phyloP scores from a whole-genome alignment of 352 stramenopile species.

The Phytophthora ramorum region DNA sequence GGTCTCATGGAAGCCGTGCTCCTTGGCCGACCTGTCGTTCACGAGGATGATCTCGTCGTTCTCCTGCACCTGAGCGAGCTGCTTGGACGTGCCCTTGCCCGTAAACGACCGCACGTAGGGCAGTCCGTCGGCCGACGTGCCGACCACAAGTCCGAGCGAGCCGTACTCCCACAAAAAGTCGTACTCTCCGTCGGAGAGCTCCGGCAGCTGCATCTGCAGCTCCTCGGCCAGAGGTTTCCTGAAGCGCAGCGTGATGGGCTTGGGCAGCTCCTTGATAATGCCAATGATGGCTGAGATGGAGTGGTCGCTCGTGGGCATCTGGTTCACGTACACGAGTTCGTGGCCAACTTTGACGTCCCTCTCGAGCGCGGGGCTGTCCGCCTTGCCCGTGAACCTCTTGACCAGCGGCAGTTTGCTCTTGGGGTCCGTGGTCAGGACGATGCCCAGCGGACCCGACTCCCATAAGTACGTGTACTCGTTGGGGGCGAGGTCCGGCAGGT shows the following conservation, averaged over 20 bases:
- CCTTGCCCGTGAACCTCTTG: conserved; percentile 76
- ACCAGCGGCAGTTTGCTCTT: conserved; percentile 79
- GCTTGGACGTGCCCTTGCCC: conserved; percentile 76
- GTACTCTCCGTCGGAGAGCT: conserved; percentile 72
- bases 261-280: conserved; percentile 79
- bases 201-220: conserved; percentile 56
- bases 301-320: conserved; percentile 73
- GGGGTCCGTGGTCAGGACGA: conserved; percentile 74
- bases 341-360: conserved; percentile 63
- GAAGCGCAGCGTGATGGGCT: conserved; percentile 83
- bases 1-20: conserved; percentile 75
- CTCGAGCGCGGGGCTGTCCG: conserved; percentile 52
- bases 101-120: conserved; percentile 86
- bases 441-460: conserved; percentile 71
- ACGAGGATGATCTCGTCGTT: conserved; percentile 87
- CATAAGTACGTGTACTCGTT: conserved; percentile 88
- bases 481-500: conserved; percentile 58
- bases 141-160: conserved; percentile 73
- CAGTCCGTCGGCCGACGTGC: conserved; percentile 55
- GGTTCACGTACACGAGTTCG: conserved; percentile 85
- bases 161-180: conserved; percentile 89
- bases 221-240: conserved; percentile 60
- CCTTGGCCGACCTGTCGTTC: conserved; percentile 59
- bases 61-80: conserved; percentile 71
- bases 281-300: conserved; percentile 77